A percentile compares a stretch with the other conserved stretches of the same genome.
phyloP scores from a whole-genome alignment of 495 filamentous ascomycete species.

The Chaetomium fimeti region DNA sequence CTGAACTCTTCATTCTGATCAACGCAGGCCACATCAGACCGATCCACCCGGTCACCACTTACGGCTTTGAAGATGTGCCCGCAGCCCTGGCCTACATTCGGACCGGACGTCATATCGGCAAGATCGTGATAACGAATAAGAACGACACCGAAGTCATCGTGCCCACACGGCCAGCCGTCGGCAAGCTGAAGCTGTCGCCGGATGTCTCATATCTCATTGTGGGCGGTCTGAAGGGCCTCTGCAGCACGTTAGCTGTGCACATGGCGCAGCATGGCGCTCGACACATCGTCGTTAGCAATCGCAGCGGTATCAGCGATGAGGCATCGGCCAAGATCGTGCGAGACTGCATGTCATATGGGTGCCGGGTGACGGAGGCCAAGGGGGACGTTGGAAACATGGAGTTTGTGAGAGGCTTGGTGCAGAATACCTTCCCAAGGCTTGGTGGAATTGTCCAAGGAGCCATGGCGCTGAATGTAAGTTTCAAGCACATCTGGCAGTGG shows the following conservation, averaged over 20 bases:
- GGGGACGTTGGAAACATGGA: constrained; percentile 39
- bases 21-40: constrained; percentile 39
- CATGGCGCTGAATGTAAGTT: too few relatives aligned
- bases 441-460: constrained; percentile 51
- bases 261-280: constrained; percentile 42
- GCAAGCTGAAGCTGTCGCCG: constrained; percentile 8
- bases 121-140: constrained; percentile 42
- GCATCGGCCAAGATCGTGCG: constrained; percentile 13
- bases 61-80: constrained; percentile 9
- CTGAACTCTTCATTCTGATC: constrained; percentile 34
- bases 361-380: constrained; percentile 30
- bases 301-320: constrained; percentile 29
- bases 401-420: constrained; percentile 17
- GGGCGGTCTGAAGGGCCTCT: constrained; percentile 49
- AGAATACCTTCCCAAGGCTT: constrained; percentile 31
- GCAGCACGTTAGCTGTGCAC: constrained; percentile 39
- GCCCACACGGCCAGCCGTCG: constrained; percentile 26
- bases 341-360: constrained; percentile 26
- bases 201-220: constrained; percentile 45
- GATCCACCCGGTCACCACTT: constrained; percentile 28
- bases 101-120: constrained; percentile 45
- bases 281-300: constrained; percentile 29
- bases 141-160: constrained; percentile 19
- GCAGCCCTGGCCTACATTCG: constrained; percentile 32
- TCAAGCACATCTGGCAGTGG: too few relatives aligned